A percentile compares a stretch with the other conserved stretches of the same genome.
These are phyloP conservation scores for Sarocladium strictum DNA, from an alignment of 2,329 filamentous ascomycete species.

Conservation along the genomic window DNA sequence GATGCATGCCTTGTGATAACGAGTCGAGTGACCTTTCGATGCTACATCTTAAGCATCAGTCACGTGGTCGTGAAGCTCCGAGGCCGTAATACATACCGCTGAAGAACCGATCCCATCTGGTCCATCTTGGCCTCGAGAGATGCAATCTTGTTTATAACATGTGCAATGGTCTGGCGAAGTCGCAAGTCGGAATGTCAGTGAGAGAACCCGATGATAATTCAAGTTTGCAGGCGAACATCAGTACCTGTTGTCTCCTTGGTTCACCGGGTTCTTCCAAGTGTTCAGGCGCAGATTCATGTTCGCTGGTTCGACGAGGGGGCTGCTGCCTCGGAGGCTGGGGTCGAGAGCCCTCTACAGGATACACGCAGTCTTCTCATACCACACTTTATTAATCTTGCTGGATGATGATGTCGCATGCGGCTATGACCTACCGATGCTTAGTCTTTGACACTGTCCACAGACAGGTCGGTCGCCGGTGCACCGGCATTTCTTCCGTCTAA, in stretches of 20 bases:
- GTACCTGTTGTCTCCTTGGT: not conserved
- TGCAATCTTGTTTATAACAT: not conserved
- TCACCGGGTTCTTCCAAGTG: not conserved
- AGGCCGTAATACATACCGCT: not conserved
- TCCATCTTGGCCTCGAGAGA: not conserved
- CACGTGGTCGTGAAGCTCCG: not conserved
- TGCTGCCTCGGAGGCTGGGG: not conserved
- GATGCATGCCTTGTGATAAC: not conserved
- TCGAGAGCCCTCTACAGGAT: not conserved
- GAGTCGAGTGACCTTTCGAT: not conserved
- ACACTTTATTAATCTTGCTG: too few relatives aligned
- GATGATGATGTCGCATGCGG: not conserved
- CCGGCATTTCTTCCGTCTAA: not conserved
- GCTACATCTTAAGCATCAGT: not conserved
- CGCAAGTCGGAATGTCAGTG: too few relatives aligned
- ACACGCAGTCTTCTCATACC: not conserved
- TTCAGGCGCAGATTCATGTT: not conserved
- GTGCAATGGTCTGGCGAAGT: too few relatives aligned
- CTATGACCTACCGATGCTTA: not conserved
- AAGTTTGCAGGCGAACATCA: too few relatives aligned
- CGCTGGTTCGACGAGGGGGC: not conserved
- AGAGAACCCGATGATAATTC: too few relatives aligned
- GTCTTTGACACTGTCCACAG: not conserved
- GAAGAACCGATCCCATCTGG: not conserved
- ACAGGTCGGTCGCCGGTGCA: constrained; percentile 1